Percentiles rank a stretch among this genome's conserved stretches.
phyloP scores from a whole-genome alignment of 495 filamentous ascomycete genomes.

The Xylaria scruposa region DNA sequence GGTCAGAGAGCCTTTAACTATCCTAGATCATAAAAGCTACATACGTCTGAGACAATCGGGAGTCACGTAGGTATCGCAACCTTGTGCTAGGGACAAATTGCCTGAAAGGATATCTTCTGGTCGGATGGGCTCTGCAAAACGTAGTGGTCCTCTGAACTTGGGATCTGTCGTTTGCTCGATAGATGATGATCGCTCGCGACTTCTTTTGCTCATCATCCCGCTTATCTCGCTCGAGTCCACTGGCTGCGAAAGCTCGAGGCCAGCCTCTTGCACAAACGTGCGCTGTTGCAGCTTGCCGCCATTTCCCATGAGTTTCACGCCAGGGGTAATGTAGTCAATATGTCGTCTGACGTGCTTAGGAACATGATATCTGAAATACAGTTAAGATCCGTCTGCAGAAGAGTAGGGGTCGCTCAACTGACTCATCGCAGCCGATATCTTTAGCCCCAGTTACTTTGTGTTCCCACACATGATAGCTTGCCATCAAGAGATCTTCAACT shows the following conservation, averaged over 20 bases:
- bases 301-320: slow-evolving; percentile 54
- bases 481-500: slow-evolving; percentile 59
- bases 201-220: slow-evolving; percentile 32
- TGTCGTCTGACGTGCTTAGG: slow-evolving; percentile 57
- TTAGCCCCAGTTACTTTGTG: slow-evolving; percentile 45
- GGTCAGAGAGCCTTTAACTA: background rate
- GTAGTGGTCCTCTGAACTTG: slow-evolving; percentile 32
- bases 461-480: slow-evolving; percentile 63
- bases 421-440: slow-evolving; percentile 43
- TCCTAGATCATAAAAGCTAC: background rate
- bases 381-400: background rate
- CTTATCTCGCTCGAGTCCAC: slow-evolving; percentile 28
- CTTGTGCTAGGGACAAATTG: slow-evolving; percentile 33
- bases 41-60: slow-evolving; percentile 42
- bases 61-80: slow-evolving; percentile 41
- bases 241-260: slow-evolving; percentile 16
- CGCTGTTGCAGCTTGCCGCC: slow-evolving; percentile 32
- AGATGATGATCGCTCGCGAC: slow-evolving; percentile 9
- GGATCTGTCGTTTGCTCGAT: slow-evolving; percentile 24
- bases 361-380: slow-evolving; percentile 53
- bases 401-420: slow-evolving; percentile 14
- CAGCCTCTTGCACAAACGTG: slow-evolving; percentile 16
- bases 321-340: slow-evolving; percentile 66
- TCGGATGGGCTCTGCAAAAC: slow-evolving; percentile 32
- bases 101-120: slow-evolving; percentile 32